Evolutionary conservation across 139 green algal species (phyloP).

Genomic region (Tetradesmus obliquus): DNA sequence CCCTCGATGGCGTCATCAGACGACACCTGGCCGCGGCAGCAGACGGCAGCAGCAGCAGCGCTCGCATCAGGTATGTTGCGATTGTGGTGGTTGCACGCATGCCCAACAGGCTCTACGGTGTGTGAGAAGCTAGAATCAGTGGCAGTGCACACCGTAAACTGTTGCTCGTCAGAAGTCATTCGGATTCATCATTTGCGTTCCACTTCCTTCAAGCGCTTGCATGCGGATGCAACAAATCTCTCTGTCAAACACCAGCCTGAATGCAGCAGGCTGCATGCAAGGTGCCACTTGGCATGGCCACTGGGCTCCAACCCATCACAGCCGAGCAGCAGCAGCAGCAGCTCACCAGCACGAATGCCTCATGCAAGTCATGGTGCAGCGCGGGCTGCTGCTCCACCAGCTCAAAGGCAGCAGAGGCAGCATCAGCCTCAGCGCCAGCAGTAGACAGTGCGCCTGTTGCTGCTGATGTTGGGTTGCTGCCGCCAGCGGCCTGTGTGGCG

Average conservation of each 20-base stretch:
- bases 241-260: too few relatives aligned
- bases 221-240: too few relatives aligned
- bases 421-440: not conserved
- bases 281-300: too few relatives aligned
- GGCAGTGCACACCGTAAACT: too few relatives aligned
- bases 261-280: too few relatives aligned
- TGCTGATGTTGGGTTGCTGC: not conserved
- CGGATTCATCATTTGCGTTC: too few relatives aligned
- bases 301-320: too few relatives aligned
- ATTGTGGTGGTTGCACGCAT: not conserved
- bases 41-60: not conserved
- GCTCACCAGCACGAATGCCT: conserved; percentile 35
- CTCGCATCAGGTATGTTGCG: not conserved
- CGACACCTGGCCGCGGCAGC: conserved; percentile 12
- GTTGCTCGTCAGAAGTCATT: too few relatives aligned
- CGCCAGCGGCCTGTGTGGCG: not conserved
- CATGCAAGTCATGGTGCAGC: conserved; percentile 17
- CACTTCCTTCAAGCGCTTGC: too few relatives aligned
- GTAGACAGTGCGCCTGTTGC: not conserved
- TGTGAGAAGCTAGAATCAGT: too few relatives aligned
- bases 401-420: not conserved
- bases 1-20: conserved; percentile 54
- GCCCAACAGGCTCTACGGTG: too few relatives aligned
- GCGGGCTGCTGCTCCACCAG: conserved; percentile 20
- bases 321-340: too few relatives aligned